These are phyloP conservation scores for Vigna hirtella DNA, from an alignment of 306 rosid species.

Conservation along the genomic window DNA sequence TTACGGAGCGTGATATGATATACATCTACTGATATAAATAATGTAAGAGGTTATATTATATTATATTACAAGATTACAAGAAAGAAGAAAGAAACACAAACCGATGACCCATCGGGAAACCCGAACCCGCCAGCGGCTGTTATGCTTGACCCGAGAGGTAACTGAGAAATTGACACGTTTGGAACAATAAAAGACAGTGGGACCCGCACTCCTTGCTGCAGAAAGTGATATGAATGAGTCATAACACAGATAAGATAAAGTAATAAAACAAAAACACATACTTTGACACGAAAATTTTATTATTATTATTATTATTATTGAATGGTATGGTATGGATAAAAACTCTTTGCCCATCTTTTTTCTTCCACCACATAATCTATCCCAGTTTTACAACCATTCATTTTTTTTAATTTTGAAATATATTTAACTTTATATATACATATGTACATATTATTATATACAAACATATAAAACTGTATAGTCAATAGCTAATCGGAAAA, in stretches of 20 bases:
- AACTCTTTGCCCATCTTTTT: constrained; percentile 38
- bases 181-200: constrained; percentile 28
- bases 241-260: constrained; percentile 37
- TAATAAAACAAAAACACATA: constrained; percentile 17
- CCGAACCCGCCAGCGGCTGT: constrained; percentile 21
- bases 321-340: constrained; percentile 16
- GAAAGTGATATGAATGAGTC: constrained; percentile 11
- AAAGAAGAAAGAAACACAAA: not conserved
- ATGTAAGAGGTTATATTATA: not conserved
- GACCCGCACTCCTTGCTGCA: not conserved
- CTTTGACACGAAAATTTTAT: constrained; percentile 46
- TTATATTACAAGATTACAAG: not conserved
- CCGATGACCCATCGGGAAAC: not conserved
- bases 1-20: too few species aligned
- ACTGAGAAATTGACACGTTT: constrained; percentile 44
- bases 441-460: too few species aligned
- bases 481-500: too few species aligned
- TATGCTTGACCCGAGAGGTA: constrained; percentile 39
- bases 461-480: too few species aligned
- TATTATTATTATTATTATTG: too few species aligned
- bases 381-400: constrained; percentile 20
- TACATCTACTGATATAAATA: not conserved
- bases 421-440: not conserved
- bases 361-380: constrained; percentile 16
- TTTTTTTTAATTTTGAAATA: not conserved